Evolutionary conservation across 202 grass and related monocot species (phyloP).

Genomic region (Musa balbisiana): DNA sequence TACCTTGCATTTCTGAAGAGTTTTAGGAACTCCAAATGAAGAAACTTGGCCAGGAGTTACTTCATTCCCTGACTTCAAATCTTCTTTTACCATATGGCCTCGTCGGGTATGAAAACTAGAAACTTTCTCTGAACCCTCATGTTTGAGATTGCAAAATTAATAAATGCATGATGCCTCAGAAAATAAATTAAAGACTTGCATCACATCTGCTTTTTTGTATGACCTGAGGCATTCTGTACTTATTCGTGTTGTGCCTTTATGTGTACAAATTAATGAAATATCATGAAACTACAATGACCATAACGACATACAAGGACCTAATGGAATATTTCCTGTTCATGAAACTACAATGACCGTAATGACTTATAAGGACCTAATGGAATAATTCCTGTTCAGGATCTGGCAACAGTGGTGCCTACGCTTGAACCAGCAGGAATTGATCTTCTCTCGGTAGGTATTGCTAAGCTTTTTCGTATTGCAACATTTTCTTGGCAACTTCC

Average conservation of each 20-base stretch:
- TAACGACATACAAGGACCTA: neutral
- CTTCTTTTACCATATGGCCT: constrained; percentile 69
- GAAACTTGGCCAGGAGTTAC: constrained; percentile 64
- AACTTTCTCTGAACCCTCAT: neutral
- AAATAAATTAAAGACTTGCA: neutral
- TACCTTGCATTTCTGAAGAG: constrained; percentile 30
- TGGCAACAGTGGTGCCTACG: constrained; percentile 48
- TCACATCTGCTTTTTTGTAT: neutral
- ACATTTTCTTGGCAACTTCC: too few relatives aligned
- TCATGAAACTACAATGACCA: neutral
- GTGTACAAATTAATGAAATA: neutral
- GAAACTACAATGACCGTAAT: neutral
- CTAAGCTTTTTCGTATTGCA: neutral
- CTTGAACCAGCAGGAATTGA: constrained; percentile 66
- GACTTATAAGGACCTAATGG: neutral
- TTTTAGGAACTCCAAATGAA: constrained; percentile 74
- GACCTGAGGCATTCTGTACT: neutral
- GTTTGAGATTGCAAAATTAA: constrained; percentile 4
- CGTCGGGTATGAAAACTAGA: constrained; percentile 27
- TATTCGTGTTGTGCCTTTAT: neutral
- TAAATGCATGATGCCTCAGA: neutral
- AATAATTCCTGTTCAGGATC: constrained; percentile 34
- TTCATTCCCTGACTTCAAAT: constrained; percentile 76
- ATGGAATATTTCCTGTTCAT: constrained; percentile 25
- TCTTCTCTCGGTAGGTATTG: constrained; percentile 63